A percentile compares a stretch with the other conserved stretches of the same genome.
Evolutionary conservation across 768 basidiomycete species (phyloP).

Genomic region (Rhizopogon vulgaris): DNA sequence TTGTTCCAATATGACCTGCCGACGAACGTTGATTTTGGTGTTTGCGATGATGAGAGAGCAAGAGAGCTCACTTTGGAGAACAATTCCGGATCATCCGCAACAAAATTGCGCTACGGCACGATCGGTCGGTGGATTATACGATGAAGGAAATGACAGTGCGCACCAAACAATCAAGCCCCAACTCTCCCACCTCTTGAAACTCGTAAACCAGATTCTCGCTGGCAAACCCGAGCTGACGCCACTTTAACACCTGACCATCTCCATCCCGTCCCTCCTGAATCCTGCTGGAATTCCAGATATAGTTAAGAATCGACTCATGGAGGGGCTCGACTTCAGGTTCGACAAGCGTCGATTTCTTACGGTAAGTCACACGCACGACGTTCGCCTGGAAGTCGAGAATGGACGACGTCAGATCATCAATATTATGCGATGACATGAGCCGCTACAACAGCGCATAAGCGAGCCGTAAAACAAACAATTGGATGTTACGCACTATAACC

Average conservation of each 20-base stretch:
- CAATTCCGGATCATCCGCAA: constrained; percentile 58
- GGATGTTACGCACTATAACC: constrained; percentile 55
- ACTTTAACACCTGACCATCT: constrained; percentile 50
- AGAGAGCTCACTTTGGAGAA: constrained; percentile 57
- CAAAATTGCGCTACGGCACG: constrained; percentile 52
- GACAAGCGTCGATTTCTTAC: constrained; percentile 75
- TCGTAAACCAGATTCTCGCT: constrained; percentile 70
- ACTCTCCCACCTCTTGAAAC: constrained; percentile 71
- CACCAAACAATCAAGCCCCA: constrained; percentile 81
- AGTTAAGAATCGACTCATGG: constrained; percentile 51
- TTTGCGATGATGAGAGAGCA: background rate
- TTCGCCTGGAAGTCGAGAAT: constrained; percentile 88
- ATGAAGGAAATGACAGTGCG: constrained; percentile 15
- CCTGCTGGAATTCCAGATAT: constrained; percentile 63
- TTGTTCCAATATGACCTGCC: constrained; percentile 76
- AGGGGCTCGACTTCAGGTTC: constrained; percentile 57
- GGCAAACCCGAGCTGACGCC: constrained; percentile 75
- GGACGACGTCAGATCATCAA: constrained; percentile 76
- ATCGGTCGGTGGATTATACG: background rate
- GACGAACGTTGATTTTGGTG: constrained; percentile 6
- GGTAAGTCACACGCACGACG: constrained; percentile 70
- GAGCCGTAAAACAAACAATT: background rate
- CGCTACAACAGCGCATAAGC: constrained; percentile 38
- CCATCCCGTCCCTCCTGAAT: constrained; percentile 47
- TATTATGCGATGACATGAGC: constrained; percentile 76